These are phyloP conservation scores for Metschnikowia cerradonensis DNA, from an alignment of 805 yeast species.

Conservation along the genomic window DNA sequence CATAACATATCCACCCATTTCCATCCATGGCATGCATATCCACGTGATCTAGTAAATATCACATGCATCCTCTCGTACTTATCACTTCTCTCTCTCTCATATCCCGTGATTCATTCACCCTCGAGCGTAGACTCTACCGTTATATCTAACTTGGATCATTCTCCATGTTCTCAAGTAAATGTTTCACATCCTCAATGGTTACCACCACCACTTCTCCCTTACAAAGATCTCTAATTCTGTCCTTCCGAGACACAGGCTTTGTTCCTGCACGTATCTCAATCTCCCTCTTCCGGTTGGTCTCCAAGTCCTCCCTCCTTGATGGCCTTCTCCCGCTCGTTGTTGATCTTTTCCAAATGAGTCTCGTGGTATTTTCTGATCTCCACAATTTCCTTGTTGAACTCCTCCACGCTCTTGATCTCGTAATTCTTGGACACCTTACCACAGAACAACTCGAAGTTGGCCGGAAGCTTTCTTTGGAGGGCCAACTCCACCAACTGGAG, in stretches of 20 bases:
- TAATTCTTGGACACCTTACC: constrained; percentile 17
- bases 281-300: constrained; percentile 45
- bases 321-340: constrained; percentile 64
- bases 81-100: too few species aligned
- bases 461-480: constrained; percentile 62
- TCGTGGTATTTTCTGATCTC: constrained; percentile 61
- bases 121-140: too few species aligned
- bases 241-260: constrained; percentile 43
- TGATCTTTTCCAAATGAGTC: constrained; percentile 59
- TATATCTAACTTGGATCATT: not conserved
- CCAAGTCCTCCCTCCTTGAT: constrained; percentile 66
- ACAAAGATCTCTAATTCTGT: constrained; percentile 52
- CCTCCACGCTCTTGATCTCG: constrained; percentile 53
- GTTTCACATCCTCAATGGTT: constrained; percentile 30
- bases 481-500: constrained; percentile 81
- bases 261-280: constrained; percentile 42
- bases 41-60: too few species aligned
- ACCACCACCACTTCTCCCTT: constrained; percentile 74
- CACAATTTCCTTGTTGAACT: constrained; percentile 60
- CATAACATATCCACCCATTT: not conserved
- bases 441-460: constrained; percentile 59
- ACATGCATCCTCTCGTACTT: too few species aligned
- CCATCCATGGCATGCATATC: too few species aligned
- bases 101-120: too few species aligned
- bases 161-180: constrained; percentile 14